Conservation (phyloP, 1,139 yeast genomes). For the Kodamaea sp. region DNA sequence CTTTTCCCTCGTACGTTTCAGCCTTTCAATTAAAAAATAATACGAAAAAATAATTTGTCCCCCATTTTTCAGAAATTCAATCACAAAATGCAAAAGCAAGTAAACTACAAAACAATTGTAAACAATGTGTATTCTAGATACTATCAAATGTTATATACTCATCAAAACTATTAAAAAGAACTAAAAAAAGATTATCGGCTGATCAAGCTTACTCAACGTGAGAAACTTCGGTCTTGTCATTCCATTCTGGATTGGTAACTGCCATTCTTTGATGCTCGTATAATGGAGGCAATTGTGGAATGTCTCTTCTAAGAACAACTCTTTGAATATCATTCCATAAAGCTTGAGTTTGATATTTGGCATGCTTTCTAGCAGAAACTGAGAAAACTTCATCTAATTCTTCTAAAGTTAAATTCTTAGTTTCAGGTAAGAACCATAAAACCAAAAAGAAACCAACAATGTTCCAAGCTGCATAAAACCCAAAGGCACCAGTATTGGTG, state of each 20-base stretch:
- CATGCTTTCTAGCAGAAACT: conserved; percentile 53
- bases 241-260: conserved; percentile 58
- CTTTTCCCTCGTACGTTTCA: too few species aligned
- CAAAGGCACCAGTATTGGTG: conserved; percentile 80
- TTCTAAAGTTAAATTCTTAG: conserved; percentile 65
- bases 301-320: conserved; percentile 35
- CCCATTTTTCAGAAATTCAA: too few species aligned
- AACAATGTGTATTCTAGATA: too few species aligned
- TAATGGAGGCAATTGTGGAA: conserved; percentile 52
- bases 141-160: too few species aligned
- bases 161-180: not conserved
- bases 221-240: conserved; percentile 50
- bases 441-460: conserved; percentile 68
- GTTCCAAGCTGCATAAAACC: conserved; percentile 89
- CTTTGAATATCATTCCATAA: conserved; percentile 45
- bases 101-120: too few species aligned
- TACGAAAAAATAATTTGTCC: too few species aligned
- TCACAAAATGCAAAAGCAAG: too few species aligned
- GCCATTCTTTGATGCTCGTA: conserved; percentile 57
- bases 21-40: too few species aligned
- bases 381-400: conserved; percentile 69
- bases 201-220: conserved; percentile 34
- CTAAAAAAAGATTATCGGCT: not conserved
- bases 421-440: conserved; percentile 64
- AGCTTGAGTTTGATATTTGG: conserved; percentile 49